These are phyloP conservation scores for Rhodotorula sp. DNA, from an alignment of 1,284 basidiomycete genomes.

Conservation along the genomic window DNA sequence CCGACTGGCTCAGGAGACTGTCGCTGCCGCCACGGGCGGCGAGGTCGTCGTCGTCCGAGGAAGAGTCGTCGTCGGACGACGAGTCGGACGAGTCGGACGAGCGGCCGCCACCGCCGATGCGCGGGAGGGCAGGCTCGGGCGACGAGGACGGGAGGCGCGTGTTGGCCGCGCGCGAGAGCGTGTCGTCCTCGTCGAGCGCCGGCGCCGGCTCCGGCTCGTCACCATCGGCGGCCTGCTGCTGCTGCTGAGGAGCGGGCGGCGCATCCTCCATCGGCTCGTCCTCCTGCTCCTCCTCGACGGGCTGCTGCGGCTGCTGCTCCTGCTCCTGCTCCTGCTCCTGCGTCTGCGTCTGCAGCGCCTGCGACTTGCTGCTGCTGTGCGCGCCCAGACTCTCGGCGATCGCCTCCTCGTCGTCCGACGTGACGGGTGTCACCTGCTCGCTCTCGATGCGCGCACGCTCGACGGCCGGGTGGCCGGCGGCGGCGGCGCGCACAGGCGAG, in stretches of 20 bases:
- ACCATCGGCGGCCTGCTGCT: too few relatives aligned
- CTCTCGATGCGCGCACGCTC: not conserved
- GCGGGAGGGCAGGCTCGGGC: constrained; percentile 25
- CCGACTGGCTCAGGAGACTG: not conserved
- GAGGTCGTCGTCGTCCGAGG: constrained; percentile 14
- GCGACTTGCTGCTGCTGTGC: not conserved
- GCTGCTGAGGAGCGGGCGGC: too few relatives aligned
- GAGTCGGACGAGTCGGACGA: constrained; percentile 14
- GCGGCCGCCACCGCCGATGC: constrained; percentile 16
- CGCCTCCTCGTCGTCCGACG: not conserved
- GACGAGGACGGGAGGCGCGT: constrained; percentile 25
- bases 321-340: not conserved
- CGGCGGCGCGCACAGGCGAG: not conserved
- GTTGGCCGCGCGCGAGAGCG: constrained; percentile 7
- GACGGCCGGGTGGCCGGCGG: not conserved
- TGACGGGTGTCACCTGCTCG: not conserved
- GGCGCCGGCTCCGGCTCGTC: too few relatives aligned
- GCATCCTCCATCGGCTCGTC: too few relatives aligned
- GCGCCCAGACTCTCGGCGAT: not conserved
- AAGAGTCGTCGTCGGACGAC: constrained; percentile 15
- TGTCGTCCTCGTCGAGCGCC: not conserved
- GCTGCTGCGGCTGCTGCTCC: not conserved
- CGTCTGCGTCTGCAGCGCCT: not conserved
- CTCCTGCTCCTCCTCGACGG: too few relatives aligned
- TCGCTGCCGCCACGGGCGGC: not conserved